Evolutionary conservation across 192 early-diverging fungal genomes (phyloP).

Genomic region (Rhizophlyctis rosea): DNA sequence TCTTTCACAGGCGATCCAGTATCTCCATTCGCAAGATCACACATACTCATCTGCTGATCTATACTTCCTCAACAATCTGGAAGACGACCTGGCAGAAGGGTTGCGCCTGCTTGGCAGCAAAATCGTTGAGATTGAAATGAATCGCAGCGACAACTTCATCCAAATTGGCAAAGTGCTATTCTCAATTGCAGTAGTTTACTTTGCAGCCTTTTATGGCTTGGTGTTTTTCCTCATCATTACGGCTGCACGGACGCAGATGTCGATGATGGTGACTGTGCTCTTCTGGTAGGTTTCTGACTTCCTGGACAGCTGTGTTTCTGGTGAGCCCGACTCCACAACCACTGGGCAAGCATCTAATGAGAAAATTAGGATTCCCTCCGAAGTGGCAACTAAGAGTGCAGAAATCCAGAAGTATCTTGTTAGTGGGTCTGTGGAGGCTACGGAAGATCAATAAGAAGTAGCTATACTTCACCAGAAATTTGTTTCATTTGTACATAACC

Average conservation of each 20-base stretch:
- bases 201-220: constrained; percentile 1
- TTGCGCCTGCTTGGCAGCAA: not conserved
- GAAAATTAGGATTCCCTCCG: constrained; percentile 12
- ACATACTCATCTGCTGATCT: constrained; percentile 4
- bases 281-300: too few relatives aligned
- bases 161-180: not conserved
- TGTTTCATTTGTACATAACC: too few relatives aligned
- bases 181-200: constrained; percentile 9
- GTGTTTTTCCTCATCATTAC: not conserved
- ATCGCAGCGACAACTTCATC: not conserved
- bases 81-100: constrained; percentile 13
- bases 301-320: too few relatives aligned
- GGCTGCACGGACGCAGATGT: not conserved
- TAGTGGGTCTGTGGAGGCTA: constrained; percentile 6
- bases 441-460: too few relatives aligned
- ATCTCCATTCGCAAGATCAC: not conserved
- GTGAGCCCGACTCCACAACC: too few relatives aligned
- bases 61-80: constrained; percentile 11
- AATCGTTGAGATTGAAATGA: not conserved
- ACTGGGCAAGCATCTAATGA: too few relatives aligned
- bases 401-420: constrained; percentile 6
- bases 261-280: not conserved
- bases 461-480: too few relatives aligned
- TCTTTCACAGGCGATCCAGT: constrained; percentile 2
- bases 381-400: not conserved